These are phyloP conservation scores for Entomortierella parvispora DNA, from an alignment of 192 early-diverging fungal species.

Conservation along the genomic window DNA sequence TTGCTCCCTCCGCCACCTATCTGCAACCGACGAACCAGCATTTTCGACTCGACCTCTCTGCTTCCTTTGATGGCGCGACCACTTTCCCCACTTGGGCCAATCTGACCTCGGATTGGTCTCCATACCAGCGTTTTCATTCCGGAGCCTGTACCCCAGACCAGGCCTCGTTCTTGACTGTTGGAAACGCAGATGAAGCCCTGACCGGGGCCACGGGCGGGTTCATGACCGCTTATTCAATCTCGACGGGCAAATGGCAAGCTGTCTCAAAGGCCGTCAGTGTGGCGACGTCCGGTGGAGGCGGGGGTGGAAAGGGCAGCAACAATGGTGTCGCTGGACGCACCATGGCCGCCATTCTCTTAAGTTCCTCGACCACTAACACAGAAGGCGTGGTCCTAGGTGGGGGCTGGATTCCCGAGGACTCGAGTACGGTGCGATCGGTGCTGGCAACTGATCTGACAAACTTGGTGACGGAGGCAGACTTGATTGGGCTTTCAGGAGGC, in stretches of 20 bases:
- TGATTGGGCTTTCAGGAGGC: slow-evolving; percentile 2
- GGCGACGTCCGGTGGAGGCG: slow-evolving; percentile 5
- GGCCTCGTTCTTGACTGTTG: slow-evolving; percentile 25
- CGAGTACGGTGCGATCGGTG: slow-evolving; percentile 1
- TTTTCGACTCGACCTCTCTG: slow-evolving; percentile 40
- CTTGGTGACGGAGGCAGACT: slow-evolving; percentile 23
- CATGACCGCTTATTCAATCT: slow-evolving; percentile 38
- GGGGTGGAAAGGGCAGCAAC: not conserved
- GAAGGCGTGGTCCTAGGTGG: slow-evolving; percentile 36
- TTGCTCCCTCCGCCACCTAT: slow-evolving; percentile 5
- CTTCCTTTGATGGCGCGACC: slow-evolving; percentile 19
- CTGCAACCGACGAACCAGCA: slow-evolving; percentile 43
- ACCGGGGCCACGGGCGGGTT: slow-evolving; percentile 16
- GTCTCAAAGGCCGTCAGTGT: slow-evolving; percentile 25
- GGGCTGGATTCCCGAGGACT: slow-evolving; percentile 30
- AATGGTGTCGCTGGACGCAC: slow-evolving; percentile 31
- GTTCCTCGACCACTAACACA: not conserved
- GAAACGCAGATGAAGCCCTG: slow-evolving; percentile 21
- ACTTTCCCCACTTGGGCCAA: slow-evolving; percentile 32
- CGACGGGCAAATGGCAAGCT: slow-evolving; percentile 25
- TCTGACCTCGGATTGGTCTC: slow-evolving; percentile 36
- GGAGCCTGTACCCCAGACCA: slow-evolving; percentile 30
- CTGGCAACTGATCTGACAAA: slow-evolving; percentile 12
- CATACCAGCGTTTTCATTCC: slow-evolving; percentile 41
- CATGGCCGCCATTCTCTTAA: slow-evolving; percentile 23